phyloP scores from a whole-genome alignment of 176 grass and related monocot species.

The Tillandsia fasciculata region DNA sequence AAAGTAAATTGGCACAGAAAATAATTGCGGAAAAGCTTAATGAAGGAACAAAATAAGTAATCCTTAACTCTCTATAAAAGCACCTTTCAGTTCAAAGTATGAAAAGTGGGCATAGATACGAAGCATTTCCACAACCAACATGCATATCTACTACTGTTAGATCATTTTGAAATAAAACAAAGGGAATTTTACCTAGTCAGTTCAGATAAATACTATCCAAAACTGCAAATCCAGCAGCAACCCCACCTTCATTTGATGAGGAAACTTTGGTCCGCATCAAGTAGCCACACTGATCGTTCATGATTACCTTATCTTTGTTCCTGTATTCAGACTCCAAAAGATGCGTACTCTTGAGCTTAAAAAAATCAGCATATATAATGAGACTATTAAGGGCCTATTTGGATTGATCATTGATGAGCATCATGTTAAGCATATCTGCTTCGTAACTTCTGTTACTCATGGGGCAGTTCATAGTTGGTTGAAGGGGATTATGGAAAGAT shows the following conservation, averaged over 20 bases:
- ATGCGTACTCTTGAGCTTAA: conserved; percentile 2
- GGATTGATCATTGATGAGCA: too few relatives aligned
- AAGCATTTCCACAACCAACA: neutral
- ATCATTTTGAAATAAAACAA: neutral
- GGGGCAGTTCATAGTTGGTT: too few relatives aligned
- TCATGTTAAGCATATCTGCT: too few relatives aligned
- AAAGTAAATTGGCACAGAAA: too few relatives aligned
- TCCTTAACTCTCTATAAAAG: too few relatives aligned
- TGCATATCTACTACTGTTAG: neutral
- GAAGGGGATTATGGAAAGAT: too few relatives aligned
- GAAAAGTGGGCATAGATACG: too few relatives aligned
- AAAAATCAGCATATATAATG: conserved; percentile 2
- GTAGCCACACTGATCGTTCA: conserved; percentile 71
- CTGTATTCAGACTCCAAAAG: conserved; percentile 16
- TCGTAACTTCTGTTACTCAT: too few relatives aligned
- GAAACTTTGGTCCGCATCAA: conserved; percentile 93
- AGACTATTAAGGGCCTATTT: neutral
- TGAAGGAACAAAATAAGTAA: too few relatives aligned
- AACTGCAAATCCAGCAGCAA: conserved; percentile 90
- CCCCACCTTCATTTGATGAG: conserved; percentile 90
- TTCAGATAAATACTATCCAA: conserved; percentile 74
- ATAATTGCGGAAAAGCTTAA: too few relatives aligned
- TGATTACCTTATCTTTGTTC: conserved; percentile 77
- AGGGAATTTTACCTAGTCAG: conserved; percentile 34
- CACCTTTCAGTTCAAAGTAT: too few relatives aligned